Base-by-base conservation (phyloP, 2,329 filamentous ascomycete species). In the Aspergillus sp. region DNA sequence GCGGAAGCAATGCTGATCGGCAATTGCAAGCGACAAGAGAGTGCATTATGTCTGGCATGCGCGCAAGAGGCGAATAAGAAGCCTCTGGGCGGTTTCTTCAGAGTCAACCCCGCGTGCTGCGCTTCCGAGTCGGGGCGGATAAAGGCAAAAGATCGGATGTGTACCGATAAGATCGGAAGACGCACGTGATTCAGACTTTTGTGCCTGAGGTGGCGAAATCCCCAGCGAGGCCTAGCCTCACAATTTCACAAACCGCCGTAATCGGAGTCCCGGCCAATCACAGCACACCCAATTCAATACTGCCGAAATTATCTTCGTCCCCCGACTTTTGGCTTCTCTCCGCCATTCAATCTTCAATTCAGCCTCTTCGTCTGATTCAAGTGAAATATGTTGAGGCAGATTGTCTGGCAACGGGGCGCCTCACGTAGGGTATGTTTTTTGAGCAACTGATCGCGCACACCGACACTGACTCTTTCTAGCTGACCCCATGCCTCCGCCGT, bases 341-440 rank as follows among this genome's bases (percentile, higher is more conserved):
- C 53, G 57, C 59, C 55, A 59, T 62, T 61, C 56, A 44, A 49
- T 39, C 41, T 31, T 41, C 48, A 51, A 40, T 40, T 44, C 49
- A 52, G n/a, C 39, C 33, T 43, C 47, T 50, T 25, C 27, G 15
- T 21, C 19, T 17, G 14, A 19, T 19, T 11, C 8, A 49, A 55
- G 15, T 39, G 27, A 64, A 45, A 23, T 31, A 76, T 76, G 73
- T 71, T 75, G 65, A 74, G 72, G 65, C 73, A 75, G 62, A 62
- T 75, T 66, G 67, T 75, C 57, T 75, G 72, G 72, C 70, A 73
- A 63, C 65, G 70, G 66, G 72, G 69, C 57, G 67, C 67, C 48
- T 72, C 72, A 62, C 73, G 70, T 55, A 71, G 70, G 66, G 73
- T 75, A 61, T 64, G 73, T 71, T n/a, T 11, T 39, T 49, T 40